Base-by-base conservation (phyloP, 1,284 basidiomycete species). In the Malassezia sympodialis region DNA sequence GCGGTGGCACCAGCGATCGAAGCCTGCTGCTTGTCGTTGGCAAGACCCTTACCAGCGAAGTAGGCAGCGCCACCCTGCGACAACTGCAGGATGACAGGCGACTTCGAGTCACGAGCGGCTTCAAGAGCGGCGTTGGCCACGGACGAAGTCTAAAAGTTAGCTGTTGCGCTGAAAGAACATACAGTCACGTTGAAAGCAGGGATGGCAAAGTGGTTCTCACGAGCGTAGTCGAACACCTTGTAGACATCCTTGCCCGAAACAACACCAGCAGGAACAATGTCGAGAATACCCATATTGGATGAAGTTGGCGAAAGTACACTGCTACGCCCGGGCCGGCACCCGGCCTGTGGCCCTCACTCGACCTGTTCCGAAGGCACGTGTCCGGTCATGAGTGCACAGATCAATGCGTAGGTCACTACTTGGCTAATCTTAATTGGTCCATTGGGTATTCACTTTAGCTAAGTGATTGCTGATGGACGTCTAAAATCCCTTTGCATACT, bases 51-150 rank as follows among this genome's bases (percentile, higher is more conserved):
- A 67, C 93, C 93, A 56, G 89, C 90, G 76, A 90, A 96, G 83
- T 88, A 96, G 60, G 90, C 90, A 67, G 84, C 82, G 75, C 94
- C 94, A 63, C 93, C 93, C 77, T 98, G 90, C 56, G 94, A 98
- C 67, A 93, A 84, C 77, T 98, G 94, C 73, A 96, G 80, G 79
- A 98, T 96, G 79, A 99, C 90, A 62, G 93, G 94, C 28, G 91
- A 82, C 78, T 98, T 96, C 81, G 88, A 84, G 77, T 88, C 87
- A 59, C 72, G 70, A 34, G 72, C 72, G 43, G 70, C 72, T 63
- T 74, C 72, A 23, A 74, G 60, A 48, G 70, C 72, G 43, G 72
- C 63, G 59, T 71, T 72, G 51, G 66, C 72, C 30, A 62, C 60
- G 26, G 66, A 69, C 19, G 67, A 69, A 24, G 66, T 63, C 62